Evolutionary conservation across 1,139 yeast species (phyloP).

Genomic region (Taiozyma sp.): DNA sequence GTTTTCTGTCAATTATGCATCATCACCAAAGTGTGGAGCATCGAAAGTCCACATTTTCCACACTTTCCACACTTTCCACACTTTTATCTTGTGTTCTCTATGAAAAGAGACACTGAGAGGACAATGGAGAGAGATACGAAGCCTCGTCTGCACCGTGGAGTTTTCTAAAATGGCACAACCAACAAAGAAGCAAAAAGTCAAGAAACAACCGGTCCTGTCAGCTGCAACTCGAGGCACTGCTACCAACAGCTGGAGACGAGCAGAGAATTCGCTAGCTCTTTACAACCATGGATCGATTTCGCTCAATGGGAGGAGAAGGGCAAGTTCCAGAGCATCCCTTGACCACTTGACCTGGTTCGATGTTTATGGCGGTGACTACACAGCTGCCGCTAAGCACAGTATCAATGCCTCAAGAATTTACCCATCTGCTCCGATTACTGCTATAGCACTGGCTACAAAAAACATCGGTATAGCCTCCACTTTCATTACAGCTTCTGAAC

Average conservation of each 20-base stretch:
- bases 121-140: not conserved
- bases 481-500: constrained; percentile 39
- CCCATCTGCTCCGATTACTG: constrained; percentile 37
- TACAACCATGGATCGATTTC: constrained; percentile 39
- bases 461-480: constrained; percentile 38
- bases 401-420: constrained; percentile 40
- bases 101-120: not conserved
- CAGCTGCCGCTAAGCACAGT: constrained; percentile 36
- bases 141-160: not conserved
- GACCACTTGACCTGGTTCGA: constrained; percentile 43
- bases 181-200: constrained; percentile 9
- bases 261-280: constrained; percentile 31
- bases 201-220: constrained; percentile 9
- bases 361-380: constrained; percentile 39
- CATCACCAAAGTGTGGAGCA: not conserved
- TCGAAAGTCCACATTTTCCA: not conserved
- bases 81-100: not conserved
- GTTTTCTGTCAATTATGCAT: not conserved
- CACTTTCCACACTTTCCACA: not conserved
- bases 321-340: constrained; percentile 39
- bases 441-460: constrained; percentile 41
- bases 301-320: constrained; percentile 42
- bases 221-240: constrained; percentile 29
- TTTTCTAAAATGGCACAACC: not conserved
- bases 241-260: constrained; percentile 38